Percentiles rank a stretch among this genome's conserved stretches.
Conservation (phyloP, 83 land plant species). For the Larix sibirica region DNA sequence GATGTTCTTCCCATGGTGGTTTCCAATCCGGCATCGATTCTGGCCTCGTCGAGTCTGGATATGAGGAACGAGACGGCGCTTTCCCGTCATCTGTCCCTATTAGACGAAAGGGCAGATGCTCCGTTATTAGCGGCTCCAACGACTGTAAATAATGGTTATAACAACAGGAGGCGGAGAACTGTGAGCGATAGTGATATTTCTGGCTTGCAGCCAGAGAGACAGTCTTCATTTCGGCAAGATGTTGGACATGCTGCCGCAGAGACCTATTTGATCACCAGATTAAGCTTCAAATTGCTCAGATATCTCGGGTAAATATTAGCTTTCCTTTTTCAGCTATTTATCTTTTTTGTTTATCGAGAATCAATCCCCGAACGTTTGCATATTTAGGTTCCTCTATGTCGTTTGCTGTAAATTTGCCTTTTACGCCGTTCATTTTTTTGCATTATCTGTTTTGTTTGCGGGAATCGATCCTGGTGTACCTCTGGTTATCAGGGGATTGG, state of each 20-base stretch:
- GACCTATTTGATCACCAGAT: constrained; percentile 27
- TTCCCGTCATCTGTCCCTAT: constrained; percentile 6
- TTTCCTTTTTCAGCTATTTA: neutral
- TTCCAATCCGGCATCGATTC: neutral
- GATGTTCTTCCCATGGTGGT: neutral
- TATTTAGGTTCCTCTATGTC: too few relatives aligned
- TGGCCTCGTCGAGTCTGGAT: neutral
- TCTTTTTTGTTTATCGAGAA: too few relatives aligned
- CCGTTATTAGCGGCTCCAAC: too few relatives aligned
- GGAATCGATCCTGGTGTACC: neutral
- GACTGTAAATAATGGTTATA: neutral
- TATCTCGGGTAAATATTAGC: constrained; percentile 21
- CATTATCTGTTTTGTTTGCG: neutral
- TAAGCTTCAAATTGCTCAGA: constrained; percentile 22
- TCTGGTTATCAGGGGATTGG: neutral
- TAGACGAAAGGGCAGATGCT: neutral
- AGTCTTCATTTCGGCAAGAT: constrained; percentile 22
- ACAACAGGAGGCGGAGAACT: constrained; percentile 14
- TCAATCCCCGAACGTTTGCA: too few relatives aligned
- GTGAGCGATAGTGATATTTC: neutral
- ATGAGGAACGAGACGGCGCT: neutral
- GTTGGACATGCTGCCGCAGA: constrained; percentile 39
- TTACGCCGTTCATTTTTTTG: neutral
- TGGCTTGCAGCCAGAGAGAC: neutral
- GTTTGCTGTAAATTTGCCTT: neutral